These are phyloP conservation scores for Meira nashicola DNA, from an alignment of 1,284 basidiomycete species.

Conservation along the genomic window DNA sequence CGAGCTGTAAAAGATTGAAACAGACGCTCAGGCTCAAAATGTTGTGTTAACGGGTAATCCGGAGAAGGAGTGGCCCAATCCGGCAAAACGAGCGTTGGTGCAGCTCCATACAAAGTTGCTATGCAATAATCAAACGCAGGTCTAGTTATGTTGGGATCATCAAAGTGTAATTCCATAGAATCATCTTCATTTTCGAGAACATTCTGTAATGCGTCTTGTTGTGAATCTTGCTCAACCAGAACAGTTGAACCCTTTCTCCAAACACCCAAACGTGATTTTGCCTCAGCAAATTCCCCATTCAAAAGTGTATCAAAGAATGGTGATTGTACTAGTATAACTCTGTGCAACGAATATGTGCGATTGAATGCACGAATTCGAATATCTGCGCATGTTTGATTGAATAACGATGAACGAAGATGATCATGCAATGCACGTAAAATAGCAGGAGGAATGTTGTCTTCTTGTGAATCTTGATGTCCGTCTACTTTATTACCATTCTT, in stretches of 20 bases:
- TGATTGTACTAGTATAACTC: conserved; percentile 42
- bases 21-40: conserved; percentile 15
- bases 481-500: no score
- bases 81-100: conserved; percentile 37
- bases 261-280: conserved; percentile 4
- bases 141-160: conserved; percentile 44
- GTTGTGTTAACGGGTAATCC: conserved; percentile 21
- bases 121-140: conserved; percentile 46
- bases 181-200: conserved; percentile 13
- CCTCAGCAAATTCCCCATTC: conserved; percentile 36
- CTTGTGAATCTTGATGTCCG: no score
- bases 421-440: background rate
- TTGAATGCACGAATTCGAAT: conserved; percentile 36
- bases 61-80: conserved; percentile 33
- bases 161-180: conserved; percentile 30
- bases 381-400: conserved; percentile 26
- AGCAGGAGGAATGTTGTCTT: background rate
- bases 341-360: conserved; percentile 37
- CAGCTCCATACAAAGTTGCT: conserved; percentile 41
- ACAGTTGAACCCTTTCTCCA: background rate
- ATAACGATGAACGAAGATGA: background rate
- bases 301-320: conserved; percentile 45
- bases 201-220: conserved; percentile 1
- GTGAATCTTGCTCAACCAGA: background rate
- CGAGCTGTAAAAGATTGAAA: background rate